Evolutionary conservation across 1,284 basidiomycete genomes (phyloP), one percentile per base, ranked within the genome.

Genomic region (Pseudozyma tsukubaensis): DNA sequence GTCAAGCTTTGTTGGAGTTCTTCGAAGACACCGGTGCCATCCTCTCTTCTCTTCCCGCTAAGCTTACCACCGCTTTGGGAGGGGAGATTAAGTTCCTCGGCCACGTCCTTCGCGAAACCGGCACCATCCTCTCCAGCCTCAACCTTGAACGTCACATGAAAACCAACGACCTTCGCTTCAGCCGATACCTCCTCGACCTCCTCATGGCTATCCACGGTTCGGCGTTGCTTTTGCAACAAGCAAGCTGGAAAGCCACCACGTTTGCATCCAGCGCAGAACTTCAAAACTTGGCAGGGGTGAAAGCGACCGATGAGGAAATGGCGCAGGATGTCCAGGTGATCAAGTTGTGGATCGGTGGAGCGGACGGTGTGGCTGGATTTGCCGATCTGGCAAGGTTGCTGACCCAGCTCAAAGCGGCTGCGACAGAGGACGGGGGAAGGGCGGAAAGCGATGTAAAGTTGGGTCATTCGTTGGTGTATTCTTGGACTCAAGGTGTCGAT

Each of bases 1-100:
- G 79, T 19, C n/a, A 32, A 4, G 85, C 86, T 1, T 64, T 89
- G 4, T 39, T 62, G 70, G 45, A 85, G 86, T 6, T 87, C 86
- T 67, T 74, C 83, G 8, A 78, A 80, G 54, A 87, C 87, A 58
- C 45, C n/a, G 19, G 19, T 10, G 34, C 32, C 19, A 49, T 56
- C 40, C 50, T 77, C 47, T 32, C 58, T n/a, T 52, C 57, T 1
- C 51, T 70, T 5, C 64, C 67, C 12, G 9, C 18, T 0, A 24
- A 34, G 0, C 51, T 63, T 13, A 24, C 59, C 1, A 3, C 12
- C 10, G 34, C 40, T 35, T 42, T 62, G n/a, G 39, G 10, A 3
- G 35, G 40, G 3, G 62, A 72, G 44, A 50, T 67, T 56, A 54
- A 49, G 37, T 60, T 63, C 47, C 54, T 69, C 19, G 18, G 35